phyloP scores from a whole-genome alignment of 192 early-diverging fungal genomes.

The Umbelopsis sp. region DNA sequence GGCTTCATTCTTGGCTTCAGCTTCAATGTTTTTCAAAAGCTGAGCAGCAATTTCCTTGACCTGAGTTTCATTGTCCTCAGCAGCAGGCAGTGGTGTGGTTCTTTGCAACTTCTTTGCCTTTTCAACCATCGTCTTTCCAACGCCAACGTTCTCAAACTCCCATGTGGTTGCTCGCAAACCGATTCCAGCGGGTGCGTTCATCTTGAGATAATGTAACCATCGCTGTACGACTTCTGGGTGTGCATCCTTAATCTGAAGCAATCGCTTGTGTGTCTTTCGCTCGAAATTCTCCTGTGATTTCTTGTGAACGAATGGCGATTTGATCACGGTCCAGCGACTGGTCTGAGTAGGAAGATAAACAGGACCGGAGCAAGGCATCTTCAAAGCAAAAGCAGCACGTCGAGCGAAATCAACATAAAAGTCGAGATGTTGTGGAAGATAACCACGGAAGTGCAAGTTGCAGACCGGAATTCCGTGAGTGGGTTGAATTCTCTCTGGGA shows the following conservation, averaged over 20 bases:
- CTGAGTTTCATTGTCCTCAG: slow-evolving; percentile 43
- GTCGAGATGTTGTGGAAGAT: slow-evolving; percentile 83
- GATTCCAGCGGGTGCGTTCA: slow-evolving; percentile 84
- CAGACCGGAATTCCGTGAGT: slow-evolving; percentile 72
- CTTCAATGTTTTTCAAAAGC: slow-evolving; percentile 1
- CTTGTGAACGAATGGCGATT: slow-evolving; percentile 95
- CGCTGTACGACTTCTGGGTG: slow-evolving; percentile 70
- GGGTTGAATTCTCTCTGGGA: slow-evolving; percentile 48
- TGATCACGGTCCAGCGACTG: slow-evolving; percentile 84
- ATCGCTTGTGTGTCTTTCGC: slow-evolving; percentile 81
- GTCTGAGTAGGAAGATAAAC: slow-evolving; percentile 73
- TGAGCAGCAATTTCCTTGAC: slow-evolving; percentile 39
- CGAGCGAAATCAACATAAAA: slow-evolving; percentile 86
- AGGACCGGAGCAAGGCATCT: slow-evolving; percentile 70
- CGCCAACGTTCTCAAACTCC: slow-evolving; percentile 56
- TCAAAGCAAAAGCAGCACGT: slow-evolving; percentile 74
- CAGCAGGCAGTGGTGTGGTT: slow-evolving; percentile 21
- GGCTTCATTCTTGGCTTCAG: neutral
- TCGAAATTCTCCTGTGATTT: slow-evolving; percentile 98
- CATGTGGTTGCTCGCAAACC: slow-evolving; percentile 77
- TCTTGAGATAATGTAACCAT: slow-evolving; percentile 79
- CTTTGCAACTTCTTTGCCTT: slow-evolving; percentile 2
- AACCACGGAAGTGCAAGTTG: slow-evolving; percentile 76
- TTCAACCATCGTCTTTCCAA: slow-evolving; percentile 13
- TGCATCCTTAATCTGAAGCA: slow-evolving; percentile 80